phyloP scores from a whole-genome alignment of 1,284 basidiomycete species.

The Rhizoctonia solani region DNA sequence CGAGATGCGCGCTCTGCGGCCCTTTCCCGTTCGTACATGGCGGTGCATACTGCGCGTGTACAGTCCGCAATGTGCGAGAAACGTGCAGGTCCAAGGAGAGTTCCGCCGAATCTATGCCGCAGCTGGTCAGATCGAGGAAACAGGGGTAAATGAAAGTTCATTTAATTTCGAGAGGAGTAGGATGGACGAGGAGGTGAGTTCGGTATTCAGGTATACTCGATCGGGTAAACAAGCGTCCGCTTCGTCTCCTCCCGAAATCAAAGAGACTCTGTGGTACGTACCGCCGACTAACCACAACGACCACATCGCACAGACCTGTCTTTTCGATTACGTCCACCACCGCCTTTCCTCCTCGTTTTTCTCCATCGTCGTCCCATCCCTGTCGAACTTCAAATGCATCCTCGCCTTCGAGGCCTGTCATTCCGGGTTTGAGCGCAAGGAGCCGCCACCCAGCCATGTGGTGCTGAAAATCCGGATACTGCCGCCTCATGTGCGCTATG shows the following conservation, averaged over 20 bases:
- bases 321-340: conserved; percentile 71
- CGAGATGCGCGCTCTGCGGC: conserved; percentile 54
- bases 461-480: conserved; percentile 61
- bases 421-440: conserved; percentile 68
- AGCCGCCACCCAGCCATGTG: conserved; percentile 75
- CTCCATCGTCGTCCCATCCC: conserved; percentile 71
- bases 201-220: too few relatives aligned
- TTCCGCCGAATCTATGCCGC: conserved; percentile 71
- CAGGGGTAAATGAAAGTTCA: not conserved
- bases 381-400: conserved; percentile 70
- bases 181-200: too few relatives aligned
- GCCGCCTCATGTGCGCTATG: conserved; percentile 56
- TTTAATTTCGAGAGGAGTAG: not conserved
- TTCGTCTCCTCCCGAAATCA: too few relatives aligned
- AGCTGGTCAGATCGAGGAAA: conserved; percentile 4
- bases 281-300: conserved; percentile 76
- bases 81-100: conserved; percentile 67
- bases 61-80: conserved; percentile 80
- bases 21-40: conserved; percentile 56
- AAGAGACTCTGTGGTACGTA: conserved; percentile 50
- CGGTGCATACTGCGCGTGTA: conserved; percentile 65
- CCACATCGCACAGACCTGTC: conserved; percentile 61
- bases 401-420: conserved; percentile 66
- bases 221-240: too few relatives aligned
- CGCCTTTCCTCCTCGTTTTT: conserved; percentile 65